phyloP scores from a whole-genome alignment of 2,329 filamentous ascomycete genomes.

The Pseudogymnoascus sp. region DNA sequence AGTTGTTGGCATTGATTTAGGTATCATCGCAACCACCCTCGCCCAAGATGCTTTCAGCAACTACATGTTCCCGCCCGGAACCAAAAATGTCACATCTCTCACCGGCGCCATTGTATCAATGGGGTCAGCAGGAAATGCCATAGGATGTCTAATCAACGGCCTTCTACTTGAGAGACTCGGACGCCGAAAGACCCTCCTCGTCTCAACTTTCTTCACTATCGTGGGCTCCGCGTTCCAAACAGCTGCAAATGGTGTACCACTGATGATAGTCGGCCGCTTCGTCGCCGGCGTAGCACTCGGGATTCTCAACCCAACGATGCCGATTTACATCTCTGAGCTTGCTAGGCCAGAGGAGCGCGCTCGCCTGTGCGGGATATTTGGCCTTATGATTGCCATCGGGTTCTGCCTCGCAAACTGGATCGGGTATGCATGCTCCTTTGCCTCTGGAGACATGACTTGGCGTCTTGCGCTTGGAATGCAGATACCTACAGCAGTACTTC shows the following conservation, averaged over 20 bases:
- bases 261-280: constrained; percentile 19
- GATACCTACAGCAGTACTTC: constrained; percentile 17
- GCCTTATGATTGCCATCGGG: constrained; percentile 22
- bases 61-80: constrained; percentile 6
- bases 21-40: constrained; percentile 3
- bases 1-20: neutral
- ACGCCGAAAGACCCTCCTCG: neutral
- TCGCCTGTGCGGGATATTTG: constrained; percentile 17
- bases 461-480: constrained; percentile 23
- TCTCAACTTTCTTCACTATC: constrained; percentile 14
- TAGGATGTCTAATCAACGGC: neutral
- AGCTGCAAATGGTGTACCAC: constrained; percentile 15
- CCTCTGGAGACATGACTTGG: constrained; percentile 19
- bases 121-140: neutral
- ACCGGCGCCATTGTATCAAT: neutral
- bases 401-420: constrained; percentile 19
- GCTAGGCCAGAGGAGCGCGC: constrained; percentile 17
- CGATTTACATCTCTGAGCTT: constrained; percentile 20
- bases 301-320: constrained; percentile 14
- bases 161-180: neutral
- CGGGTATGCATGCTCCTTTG: constrained; percentile 18
- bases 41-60: constrained; percentile 1
- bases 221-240: constrained; percentile 17
- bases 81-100: neutral
- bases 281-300: constrained; percentile 18